Base-by-base conservation (phyloP, 2,329 filamentous ascomycete species). In the Coccinonectria pachysandricola region DNA sequence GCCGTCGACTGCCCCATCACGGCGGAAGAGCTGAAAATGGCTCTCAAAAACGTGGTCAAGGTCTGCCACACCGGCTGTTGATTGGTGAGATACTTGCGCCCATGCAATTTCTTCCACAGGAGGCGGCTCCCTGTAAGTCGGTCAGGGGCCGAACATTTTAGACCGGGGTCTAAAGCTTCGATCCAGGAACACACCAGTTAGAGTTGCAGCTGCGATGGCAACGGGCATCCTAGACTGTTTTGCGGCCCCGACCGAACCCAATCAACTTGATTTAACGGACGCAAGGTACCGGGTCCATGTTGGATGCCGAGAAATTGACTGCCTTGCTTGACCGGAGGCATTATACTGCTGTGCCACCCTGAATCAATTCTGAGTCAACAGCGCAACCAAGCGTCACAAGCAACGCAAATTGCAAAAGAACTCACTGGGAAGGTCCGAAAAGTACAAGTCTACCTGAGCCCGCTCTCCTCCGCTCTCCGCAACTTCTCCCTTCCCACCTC, bases 361-460 rank as follows among this genome's bases (percentile, higher is more conserved):
- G n/a, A n/a, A n/a, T n/a, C n/a, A n/a, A n/a, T n/a, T n/a, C n/a
- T n/a, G n/a, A n/a, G n/a, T n/a, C n/a, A n/a, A n/a, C n/a, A n/a
- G n/a, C n/a, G n/a, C n/a, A n/a, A n/a, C n/a, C n/a, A n/a, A n/a
- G n/a, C n/a, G n/a, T n/a, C n/a, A n/a, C n/a, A n/a, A n/a, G n/a
- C n/a, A n/a, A 19, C 23, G 15, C 19, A 32, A 20, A 21, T 23
- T 26, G 24, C 26, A 13, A 6, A 26, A 30, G 21, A 26, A 26
- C 23, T 16, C 19, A 21, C 6, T n/a, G 24, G 12, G 38, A 36
- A 40, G 37, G 37, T 43, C 32, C 31, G 34, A 45, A 46, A 45
- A 46, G 39, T 46, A 46, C 43, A 46, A 46, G 43, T 46, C 36
- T n/a, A n/a, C n/a, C n/a, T n/a, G n/a, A n/a, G n/a, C n/a, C 32